These are phyloP conservation scores for Populus hybrid DNA, from an alignment of 441 rosid species.

Conservation along the genomic window DNA sequence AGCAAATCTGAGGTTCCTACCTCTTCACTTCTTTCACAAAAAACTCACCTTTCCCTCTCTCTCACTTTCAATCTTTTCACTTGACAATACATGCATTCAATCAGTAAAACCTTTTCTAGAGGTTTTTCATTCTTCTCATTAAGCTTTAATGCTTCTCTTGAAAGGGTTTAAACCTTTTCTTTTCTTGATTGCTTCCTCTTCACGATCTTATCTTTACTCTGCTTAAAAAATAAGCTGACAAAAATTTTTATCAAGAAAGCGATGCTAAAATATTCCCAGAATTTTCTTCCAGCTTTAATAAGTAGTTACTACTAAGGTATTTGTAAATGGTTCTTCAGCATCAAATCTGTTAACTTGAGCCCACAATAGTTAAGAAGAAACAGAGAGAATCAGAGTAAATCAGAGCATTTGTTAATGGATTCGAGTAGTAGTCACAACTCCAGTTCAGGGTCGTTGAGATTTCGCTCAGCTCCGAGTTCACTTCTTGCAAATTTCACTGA, in stretches of 20 bases:
- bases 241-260: constrained; percentile 29
- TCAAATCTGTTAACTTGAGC: constrained; percentile 20
- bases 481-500: constrained; percentile 43
- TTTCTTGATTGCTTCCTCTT: constrained; percentile 49
- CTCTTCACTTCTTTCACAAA: background rate
- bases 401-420: constrained; percentile 45
- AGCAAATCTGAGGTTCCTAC: constrained; percentile 19
- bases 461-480: constrained; percentile 77
- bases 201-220: constrained; percentile 71
- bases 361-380: background rate
- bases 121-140: constrained; percentile 5
- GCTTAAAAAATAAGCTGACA: constrained; percentile 51
- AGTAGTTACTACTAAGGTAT: constrained; percentile 12
- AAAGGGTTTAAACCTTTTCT: constrained; percentile 19
- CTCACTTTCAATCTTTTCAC: constrained; percentile 7
- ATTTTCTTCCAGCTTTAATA: constrained; percentile 14
- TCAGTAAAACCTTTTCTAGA: constrained; percentile 3
- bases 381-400: constrained; percentile 13
- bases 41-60: background rate
- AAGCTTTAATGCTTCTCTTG: constrained; percentile 7
- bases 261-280: constrained; percentile 40
- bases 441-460: constrained; percentile 65
- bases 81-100: background rate
- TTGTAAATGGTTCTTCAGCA: constrained; percentile 31
- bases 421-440: constrained; percentile 47